A percentile compares a stretch with the other conserved stretches of the same genome.
Evolutionary conservation across 257 asterid species (phyloP).

Genomic region (Nemophila menziesii): DNA sequence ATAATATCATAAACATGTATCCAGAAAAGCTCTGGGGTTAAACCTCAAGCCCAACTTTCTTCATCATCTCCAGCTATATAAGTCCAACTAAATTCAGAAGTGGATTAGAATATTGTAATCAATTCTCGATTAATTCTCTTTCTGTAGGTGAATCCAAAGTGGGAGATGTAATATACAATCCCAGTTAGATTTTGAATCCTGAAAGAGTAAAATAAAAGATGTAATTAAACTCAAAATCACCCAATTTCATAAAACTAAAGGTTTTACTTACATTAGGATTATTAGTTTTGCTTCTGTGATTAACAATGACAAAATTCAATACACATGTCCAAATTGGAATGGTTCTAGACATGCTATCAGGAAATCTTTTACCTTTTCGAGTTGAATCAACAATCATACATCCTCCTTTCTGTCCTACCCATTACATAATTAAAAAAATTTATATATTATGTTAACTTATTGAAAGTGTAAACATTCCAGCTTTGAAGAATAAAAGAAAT

Average conservation of each 20-base stretch:
- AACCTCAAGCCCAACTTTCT: slow-evolving; percentile 96
- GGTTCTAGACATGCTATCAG: slow-evolving; percentile 97
- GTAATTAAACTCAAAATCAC: too few species aligned
- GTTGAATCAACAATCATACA: slow-evolving; percentile 90
- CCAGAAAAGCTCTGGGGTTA: slow-evolving; percentile 75
- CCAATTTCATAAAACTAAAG: not conserved
- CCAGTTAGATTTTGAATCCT: too few species aligned
- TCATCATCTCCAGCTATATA: slow-evolving; percentile 99
- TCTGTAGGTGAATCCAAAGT: slow-evolving; percentile 87
- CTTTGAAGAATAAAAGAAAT: too few species aligned
- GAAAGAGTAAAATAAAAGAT: too few species aligned
- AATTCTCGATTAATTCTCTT: slow-evolving; percentile 45
- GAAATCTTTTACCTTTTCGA: slow-evolving; percentile 88
- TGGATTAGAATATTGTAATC: slow-evolving; percentile 35
- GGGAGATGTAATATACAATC: slow-evolving; percentile 94
- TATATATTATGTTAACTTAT: slow-evolving; percentile 2
- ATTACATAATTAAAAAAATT: slow-evolving; percentile 11
- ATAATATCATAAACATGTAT: slow-evolving; percentile 71
- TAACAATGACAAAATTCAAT: slow-evolving; percentile 60
- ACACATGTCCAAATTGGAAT: slow-evolving; percentile 97
- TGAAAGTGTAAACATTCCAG: not conserved
- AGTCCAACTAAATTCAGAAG: slow-evolving; percentile 90
- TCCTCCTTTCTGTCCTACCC: slow-evolving; percentile 92
- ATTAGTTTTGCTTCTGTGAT: slow-evolving; percentile 19
- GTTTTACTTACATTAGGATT: slow-evolving; percentile 32